These are phyloP conservation scores for Trametes gibbosa DNA, from an alignment of 768 basidiomycete genomes.

Conservation along the genomic window DNA sequence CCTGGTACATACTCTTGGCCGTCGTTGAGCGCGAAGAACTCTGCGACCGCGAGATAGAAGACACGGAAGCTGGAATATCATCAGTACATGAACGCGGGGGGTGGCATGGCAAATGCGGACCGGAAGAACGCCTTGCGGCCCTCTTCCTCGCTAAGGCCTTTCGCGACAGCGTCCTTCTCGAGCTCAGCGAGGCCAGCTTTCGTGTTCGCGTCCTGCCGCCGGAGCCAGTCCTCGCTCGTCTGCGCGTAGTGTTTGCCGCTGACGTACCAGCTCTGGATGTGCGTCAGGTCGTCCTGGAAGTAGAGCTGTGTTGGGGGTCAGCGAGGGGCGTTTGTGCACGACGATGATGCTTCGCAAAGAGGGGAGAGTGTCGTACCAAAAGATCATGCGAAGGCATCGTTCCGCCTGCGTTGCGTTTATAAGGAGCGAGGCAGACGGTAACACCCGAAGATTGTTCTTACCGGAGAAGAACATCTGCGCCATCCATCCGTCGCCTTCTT, in stretches of 20 bases:
- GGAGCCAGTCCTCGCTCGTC: constrained; percentile 66
- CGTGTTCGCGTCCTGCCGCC: constrained; percentile 51
- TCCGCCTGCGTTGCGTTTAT: constrained; percentile 41
- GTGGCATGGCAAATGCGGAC: constrained; percentile 23
- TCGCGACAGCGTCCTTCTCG: constrained; percentile 44
- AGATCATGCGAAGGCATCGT: constrained; percentile 71
- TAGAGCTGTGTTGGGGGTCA: constrained; percentile 39
- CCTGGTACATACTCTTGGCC: constrained; percentile 54
- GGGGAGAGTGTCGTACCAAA: constrained; percentile 35
- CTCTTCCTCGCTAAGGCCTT: constrained; percentile 46
- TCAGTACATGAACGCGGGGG: background rate
- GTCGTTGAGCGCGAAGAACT: constrained; percentile 58
- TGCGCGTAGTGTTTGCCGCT: constrained; percentile 62
- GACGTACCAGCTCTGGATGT: constrained; percentile 59
- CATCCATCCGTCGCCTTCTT: constrained; percentile 73
- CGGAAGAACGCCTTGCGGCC: constrained; percentile 59
- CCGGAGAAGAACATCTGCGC: constrained; percentile 69
- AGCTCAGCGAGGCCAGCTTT: constrained; percentile 49
- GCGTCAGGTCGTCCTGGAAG: constrained; percentile 61
- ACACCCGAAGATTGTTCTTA: constrained; percentile 13
- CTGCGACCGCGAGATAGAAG: constrained; percentile 71
- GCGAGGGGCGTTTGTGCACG: background rate
- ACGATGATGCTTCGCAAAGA: too few species aligned
- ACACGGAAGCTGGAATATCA: constrained; percentile 50
- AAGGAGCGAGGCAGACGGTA: background rate